Evolutionary conservation across 257 asterid species (phyloP), one percentile per base, ranked within the genome.

Genomic region (Eucommia ulmoides): DNA sequence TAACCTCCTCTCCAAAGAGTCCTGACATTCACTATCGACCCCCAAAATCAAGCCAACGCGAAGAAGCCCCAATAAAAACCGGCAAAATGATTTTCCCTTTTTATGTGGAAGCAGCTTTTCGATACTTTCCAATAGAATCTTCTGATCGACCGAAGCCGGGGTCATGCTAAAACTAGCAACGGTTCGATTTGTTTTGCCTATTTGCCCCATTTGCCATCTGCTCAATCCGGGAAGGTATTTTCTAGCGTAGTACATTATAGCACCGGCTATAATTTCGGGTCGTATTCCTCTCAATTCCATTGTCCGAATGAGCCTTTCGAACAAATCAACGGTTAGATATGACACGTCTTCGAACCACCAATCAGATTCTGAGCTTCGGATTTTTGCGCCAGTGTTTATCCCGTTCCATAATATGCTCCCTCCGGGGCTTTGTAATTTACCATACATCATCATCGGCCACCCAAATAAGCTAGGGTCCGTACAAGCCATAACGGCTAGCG

Each of bases 361-460:
- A 54, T 85, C 83, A 7, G 94, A 86, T 65, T 86, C 89, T 12
- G 54, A 47, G 33, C 84, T 73, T 25, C 80, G 88, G 64, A 91
- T 78, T 65, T 53, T 91, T 42, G 98, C 98, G 33, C 98, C 96
- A 0, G 96, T 91, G 58, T 80, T 68, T 65, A 91, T 91, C 38
- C 98, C 98, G 23, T 91, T 91, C 98, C 98, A 91, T 17, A 91
- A 65, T 33, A 91, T 85, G 76, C 96, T 91, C 53, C 98, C 98
- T 20, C 93, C 93, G 8, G 98, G 98, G 78, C 96, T 91, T 51
- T 91, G 98, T 50, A 78, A 67, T 62, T 92, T 77, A 23, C 96
- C 98, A 38, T 91, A 85, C 96, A 91, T 81, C 87, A 62, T 65
- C 98, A 91, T 82, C 18, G 98, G 98, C 98, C 98, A 91, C 20